These are phyloP conservation scores for Aspergillus ochraceus DNA, from an alignment of 2,329 filamentous ascomycete genomes.

Conservation along the genomic window DNA sequence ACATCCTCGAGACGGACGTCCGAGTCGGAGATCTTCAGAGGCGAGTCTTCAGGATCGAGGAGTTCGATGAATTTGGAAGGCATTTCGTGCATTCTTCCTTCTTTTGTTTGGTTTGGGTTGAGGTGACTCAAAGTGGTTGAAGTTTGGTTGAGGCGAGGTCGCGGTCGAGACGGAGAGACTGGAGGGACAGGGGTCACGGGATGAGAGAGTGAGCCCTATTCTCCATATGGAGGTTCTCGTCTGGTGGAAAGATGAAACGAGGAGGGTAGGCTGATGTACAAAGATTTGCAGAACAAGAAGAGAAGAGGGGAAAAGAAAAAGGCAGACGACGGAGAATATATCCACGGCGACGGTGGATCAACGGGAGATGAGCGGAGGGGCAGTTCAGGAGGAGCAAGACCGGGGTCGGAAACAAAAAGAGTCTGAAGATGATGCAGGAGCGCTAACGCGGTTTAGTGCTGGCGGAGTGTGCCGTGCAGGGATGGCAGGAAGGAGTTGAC, in stretches of 20 bases:
- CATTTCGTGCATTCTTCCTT: constrained; percentile 32
- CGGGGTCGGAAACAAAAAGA: neutral
- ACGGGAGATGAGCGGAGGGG: constrained; percentile 1
- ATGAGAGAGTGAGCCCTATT: neutral
- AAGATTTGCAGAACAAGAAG: neutral
- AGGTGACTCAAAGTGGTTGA: neutral
- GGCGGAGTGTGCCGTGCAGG: neutral
- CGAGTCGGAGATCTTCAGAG: constrained; percentile 36
- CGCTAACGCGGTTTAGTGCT: neutral
- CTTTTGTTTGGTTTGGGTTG: neutral
- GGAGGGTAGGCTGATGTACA: neutral
- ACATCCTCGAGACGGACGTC: constrained; percentile 47
- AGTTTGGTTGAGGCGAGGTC: neutral
- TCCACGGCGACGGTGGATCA: neutral
- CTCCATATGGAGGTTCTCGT: neutral
- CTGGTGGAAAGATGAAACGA: neutral
- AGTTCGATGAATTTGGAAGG: constrained; percentile 47
- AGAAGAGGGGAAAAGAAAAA: neutral
- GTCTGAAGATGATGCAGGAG: neutral
- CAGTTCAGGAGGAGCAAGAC: constrained; percentile 1
- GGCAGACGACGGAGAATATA: neutral
- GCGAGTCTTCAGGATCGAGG: constrained; percentile 38
- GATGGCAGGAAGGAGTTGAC: neutral
- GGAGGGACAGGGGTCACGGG: neutral
- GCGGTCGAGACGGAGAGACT: neutral